Evolutionary conservation across 2,329 filamentous ascomycete genomes (phyloP).

Genomic region (Xylariaceae sp.): DNA sequence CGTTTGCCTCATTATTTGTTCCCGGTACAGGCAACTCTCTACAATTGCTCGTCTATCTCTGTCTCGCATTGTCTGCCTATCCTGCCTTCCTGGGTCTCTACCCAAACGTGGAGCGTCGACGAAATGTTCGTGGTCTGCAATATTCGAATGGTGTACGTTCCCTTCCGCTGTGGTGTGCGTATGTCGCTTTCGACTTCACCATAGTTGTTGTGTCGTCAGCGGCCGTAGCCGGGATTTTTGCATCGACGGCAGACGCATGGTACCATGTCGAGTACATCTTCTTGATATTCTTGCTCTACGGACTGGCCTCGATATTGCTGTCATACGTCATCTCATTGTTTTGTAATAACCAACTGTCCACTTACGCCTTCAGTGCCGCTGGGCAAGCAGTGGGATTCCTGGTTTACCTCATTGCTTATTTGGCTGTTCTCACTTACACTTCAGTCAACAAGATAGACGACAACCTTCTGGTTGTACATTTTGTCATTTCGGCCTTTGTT

Average conservation of each 20-base stretch:
- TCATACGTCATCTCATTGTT: conserved; percentile 81
- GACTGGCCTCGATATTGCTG: conserved; percentile 69
- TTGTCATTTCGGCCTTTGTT: conserved; percentile 67
- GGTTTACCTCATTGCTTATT: conserved; percentile 67
- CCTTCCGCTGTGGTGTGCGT: conserved; percentile 79
- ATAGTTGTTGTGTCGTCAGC: conserved; percentile 66
- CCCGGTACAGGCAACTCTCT: conserved; percentile 67
- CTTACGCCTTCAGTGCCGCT: conserved; percentile 79
- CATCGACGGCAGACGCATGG: conserved; percentile 61
- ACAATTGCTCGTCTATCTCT: conserved; percentile 78
- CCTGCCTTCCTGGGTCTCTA: conserved; percentile 88
- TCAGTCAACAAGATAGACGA: conserved; percentile 65
- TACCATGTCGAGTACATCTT: conserved; percentile 80
- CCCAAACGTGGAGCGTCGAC: conserved; percentile 75
- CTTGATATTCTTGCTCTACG: conserved; percentile 75
- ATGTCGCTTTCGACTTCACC: conserved; percentile 73
- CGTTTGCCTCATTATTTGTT: conserved; percentile 71
- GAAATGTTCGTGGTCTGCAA: conserved; percentile 77
- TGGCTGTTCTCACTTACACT: conserved; percentile 70
- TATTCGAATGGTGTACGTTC: conserved; percentile 89
- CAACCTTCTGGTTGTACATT: conserved; percentile 67
- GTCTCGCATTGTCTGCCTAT: conserved; percentile 71
- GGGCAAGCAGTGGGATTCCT: conserved; percentile 70
- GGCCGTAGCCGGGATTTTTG: conserved; percentile 66
- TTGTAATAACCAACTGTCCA: conserved; percentile 71